Evolutionary conservation across 495 filamentous ascomycete species (phyloP).

Genomic region (Penicillium atrosanguineum): DNA sequence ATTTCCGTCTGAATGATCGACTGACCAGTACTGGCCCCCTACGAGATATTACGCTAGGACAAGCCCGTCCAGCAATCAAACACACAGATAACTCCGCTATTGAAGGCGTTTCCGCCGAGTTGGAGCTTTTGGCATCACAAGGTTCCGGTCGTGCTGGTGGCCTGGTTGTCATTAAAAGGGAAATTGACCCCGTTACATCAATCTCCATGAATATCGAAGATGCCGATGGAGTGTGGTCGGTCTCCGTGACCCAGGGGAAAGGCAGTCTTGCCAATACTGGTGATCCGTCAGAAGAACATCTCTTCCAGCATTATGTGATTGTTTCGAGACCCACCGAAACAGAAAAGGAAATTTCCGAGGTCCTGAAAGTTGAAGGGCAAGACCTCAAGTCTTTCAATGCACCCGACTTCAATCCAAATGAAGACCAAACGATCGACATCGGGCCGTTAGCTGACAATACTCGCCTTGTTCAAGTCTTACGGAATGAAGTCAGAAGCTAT

Average conservation of each 20-base stretch:
- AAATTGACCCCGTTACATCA: constrained; percentile 66
- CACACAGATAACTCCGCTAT: constrained; percentile 7
- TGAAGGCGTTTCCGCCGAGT: constrained; percentile 48
- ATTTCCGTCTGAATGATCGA: constrained; percentile 72
- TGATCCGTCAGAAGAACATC: constrained; percentile 47
- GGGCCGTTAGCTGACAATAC: constrained; percentile 70
- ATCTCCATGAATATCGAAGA: constrained; percentile 47
- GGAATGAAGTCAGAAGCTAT: constrained; percentile 80
- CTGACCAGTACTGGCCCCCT: constrained; percentile 77
- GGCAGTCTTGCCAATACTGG: constrained; percentile 39
- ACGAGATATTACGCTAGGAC: constrained; percentile 64
- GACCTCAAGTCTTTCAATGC: constrained; percentile 35
- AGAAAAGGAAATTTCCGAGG: constrained; percentile 42
- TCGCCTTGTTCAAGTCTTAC: constrained; percentile 80
- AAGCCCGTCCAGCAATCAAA: constrained; percentile 22
- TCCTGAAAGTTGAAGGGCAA: constrained; percentile 31
- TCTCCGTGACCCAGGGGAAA: constrained; percentile 17
- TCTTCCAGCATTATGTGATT: constrained; percentile 36
- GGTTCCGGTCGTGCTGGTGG: constrained; percentile 69
- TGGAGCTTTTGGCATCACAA: constrained; percentile 70
- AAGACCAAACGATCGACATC: constrained; percentile 77
- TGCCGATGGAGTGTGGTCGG: constrained; percentile 39
- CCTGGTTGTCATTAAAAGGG: constrained; percentile 70
- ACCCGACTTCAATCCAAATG: constrained; percentile 84
- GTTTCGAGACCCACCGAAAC: constrained; percentile 27